Conservation (phyloP, 768 basidiomycete genomes). For the Saitozyma sp. region DNA sequence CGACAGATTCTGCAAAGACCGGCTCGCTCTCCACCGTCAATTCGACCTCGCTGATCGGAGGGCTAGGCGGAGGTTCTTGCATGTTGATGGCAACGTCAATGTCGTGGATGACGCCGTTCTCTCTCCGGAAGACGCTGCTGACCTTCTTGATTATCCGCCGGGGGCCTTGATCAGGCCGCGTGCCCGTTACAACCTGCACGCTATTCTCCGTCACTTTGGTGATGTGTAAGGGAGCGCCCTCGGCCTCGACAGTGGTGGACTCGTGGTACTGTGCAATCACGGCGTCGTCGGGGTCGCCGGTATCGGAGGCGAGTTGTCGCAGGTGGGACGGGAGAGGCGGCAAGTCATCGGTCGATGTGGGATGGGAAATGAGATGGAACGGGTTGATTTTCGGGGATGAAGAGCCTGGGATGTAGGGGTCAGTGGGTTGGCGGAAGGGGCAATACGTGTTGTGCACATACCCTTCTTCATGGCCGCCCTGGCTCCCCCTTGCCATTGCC, state of each 20-base stretch:
- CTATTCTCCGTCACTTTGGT: constrained; percentile 43
- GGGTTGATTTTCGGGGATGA: constrained; percentile 45
- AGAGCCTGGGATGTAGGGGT: constrained; percentile 9
- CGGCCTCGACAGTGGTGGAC: constrained; percentile 12
- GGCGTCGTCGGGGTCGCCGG: constrained; percentile 9
- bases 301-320: no score
- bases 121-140: constrained; percentile 10
- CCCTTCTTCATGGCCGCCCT: neutral
- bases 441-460: neutral
- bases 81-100: no score
- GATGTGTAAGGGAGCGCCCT: constrained; percentile 32
- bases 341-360: constrained; percentile 18
- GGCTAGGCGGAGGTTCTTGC: constrained; percentile 45
- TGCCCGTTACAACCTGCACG: constrained; percentile 28
- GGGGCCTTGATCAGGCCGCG: constrained; percentile 4
- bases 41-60: constrained; percentile 45
- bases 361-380: constrained; percentile 46
- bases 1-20: neutral
- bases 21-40: constrained; percentile 6
- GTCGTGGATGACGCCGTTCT: no score
- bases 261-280: constrained; percentile 4
- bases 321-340: constrained; percentile 34
- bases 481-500: neutral
- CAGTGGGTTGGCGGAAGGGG: neutral
- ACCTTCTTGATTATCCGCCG: constrained; percentile 30